A percentile compares a stretch with the other conserved stretches of the same genome.
phyloP scores from a whole-genome alignment of 1,139 yeast species.

The Magnusiomyces sp. region DNA sequence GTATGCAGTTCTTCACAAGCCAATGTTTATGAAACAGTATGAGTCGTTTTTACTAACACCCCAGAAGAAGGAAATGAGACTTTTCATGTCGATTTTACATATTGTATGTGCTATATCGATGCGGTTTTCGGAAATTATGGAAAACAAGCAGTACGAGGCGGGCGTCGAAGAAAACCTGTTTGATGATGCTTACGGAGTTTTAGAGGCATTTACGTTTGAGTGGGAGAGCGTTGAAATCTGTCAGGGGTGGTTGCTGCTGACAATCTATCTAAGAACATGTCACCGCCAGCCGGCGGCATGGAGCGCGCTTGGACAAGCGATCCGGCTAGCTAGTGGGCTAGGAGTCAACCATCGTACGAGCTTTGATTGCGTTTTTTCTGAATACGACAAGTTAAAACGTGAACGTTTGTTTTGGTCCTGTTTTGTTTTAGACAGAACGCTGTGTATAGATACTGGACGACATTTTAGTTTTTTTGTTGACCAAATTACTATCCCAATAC shows the following conservation, averaged over 20 bases:
- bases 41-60: constrained; percentile 31
- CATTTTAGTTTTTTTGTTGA: constrained; percentile 40
- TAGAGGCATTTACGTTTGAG: constrained; percentile 47
- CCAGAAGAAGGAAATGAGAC: constrained; percentile 26
- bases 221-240: constrained; percentile 62
- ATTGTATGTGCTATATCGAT: constrained; percentile 45
- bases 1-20: constrained; percentile 46
- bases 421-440: constrained; percentile 46
- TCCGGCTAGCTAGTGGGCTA: constrained; percentile 49
- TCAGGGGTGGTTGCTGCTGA: constrained; percentile 52
- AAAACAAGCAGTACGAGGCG: constrained; percentile 25
- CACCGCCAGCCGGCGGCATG: constrained; percentile 52
- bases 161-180: constrained; percentile 48
- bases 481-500: constrained; percentile 31
- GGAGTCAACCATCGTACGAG: constrained; percentile 35
- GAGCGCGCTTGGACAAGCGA: constrained; percentile 47
- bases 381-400: constrained; percentile 45
- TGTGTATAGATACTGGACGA: constrained; percentile 50
- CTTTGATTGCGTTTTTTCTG: constrained; percentile 11
- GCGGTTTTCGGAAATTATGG: constrained; percentile 44
- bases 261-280: constrained; percentile 46
- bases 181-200: constrained; percentile 41
- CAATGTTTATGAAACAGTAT: constrained; percentile 46
- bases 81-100: constrained; percentile 47
- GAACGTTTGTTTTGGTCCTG: constrained; percentile 51